These are phyloP conservation scores for Mycena alexandri DNA, from an alignment of 768 basidiomycete genomes.

Conservation along the genomic window DNA sequence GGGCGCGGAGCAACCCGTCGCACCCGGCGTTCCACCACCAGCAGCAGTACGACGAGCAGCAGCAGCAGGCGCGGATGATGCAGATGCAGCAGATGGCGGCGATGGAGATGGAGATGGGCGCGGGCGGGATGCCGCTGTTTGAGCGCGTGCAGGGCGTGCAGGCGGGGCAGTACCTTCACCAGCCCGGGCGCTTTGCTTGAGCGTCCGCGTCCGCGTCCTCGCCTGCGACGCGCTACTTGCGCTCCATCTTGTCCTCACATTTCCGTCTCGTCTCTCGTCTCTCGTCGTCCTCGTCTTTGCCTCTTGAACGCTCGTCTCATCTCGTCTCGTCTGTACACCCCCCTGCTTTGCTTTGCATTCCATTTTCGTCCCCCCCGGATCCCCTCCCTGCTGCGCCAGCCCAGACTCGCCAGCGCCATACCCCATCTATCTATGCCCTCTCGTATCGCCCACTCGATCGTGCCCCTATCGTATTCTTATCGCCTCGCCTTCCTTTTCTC, in stretches of 20 bases:
- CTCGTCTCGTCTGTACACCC: no score
- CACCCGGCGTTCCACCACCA: slow-evolving; percentile 18
- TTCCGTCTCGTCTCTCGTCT: not conserved
- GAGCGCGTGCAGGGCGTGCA: not conserved
- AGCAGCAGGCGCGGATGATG: slow-evolving; percentile 7
- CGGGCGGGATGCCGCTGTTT: not conserved
- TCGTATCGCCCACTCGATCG: not conserved
- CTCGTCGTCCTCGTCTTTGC: not conserved
- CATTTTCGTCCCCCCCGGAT: not conserved
- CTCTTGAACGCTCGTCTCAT: no score
- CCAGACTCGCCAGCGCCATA: not conserved
- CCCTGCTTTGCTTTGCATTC: not conserved
- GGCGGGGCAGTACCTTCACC: slow-evolving; percentile 25
- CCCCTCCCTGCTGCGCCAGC: no score
- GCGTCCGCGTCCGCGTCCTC: not conserved
- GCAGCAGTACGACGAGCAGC: slow-evolving; percentile 15
- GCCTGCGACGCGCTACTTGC: no score
- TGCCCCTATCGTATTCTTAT: not conserved
- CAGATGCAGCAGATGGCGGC: not conserved
- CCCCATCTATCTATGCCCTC: no score
- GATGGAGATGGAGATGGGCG: not conserved
- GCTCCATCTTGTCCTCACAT: not conserved
- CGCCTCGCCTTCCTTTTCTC: not conserved
- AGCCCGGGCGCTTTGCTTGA: slow-evolving; percentile 12
- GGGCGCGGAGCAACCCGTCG: slow-evolving; percentile 13